A percentile compares a stretch with the other conserved stretches of the same genome.
phyloP scores from a whole-genome alignment of 2,329 filamentous ascomycete genomes.

The Penicillium thymicola region DNA sequence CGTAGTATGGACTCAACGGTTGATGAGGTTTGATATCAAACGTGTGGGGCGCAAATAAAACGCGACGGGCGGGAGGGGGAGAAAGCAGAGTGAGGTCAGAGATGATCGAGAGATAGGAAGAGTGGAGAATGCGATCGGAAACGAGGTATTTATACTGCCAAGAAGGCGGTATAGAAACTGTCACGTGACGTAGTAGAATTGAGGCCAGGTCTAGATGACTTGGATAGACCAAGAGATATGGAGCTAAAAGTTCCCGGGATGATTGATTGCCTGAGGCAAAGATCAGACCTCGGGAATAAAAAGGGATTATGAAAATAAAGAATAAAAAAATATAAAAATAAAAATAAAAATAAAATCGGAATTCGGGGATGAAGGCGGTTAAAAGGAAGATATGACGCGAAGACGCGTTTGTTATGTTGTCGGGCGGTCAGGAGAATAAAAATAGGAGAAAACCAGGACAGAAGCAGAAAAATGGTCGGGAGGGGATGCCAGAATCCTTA shows the following conservation, averaged over 20 bases:
- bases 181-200: slow-evolving; percentile 37
- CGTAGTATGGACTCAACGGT: neutral
- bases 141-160: slow-evolving; percentile 44
- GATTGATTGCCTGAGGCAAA: slow-evolving; percentile 10
- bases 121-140: slow-evolving; percentile 41
- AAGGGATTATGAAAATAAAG: slow-evolving; percentile 8
- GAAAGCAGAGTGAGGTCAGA: slow-evolving; percentile 8
- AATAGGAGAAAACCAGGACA: slow-evolving; percentile 19
- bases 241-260: neutral
- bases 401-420: slow-evolving; percentile 21
- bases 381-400: slow-evolving; percentile 11
- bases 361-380: slow-evolving; percentile 9
- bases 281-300: neutral
- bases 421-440: slow-evolving; percentile 14
- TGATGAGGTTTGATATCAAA: slow-evolving; percentile 21
- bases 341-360: slow-evolving; percentile 12
- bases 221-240: neutral
- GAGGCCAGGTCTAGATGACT: slow-evolving; percentile 4
- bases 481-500: slow-evolving; percentile 28
- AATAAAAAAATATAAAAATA: slow-evolving; percentile 6
- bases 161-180: slow-evolving; percentile 30
- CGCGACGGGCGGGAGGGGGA: slow-evolving; percentile 9
- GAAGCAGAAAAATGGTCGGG: slow-evolving; percentile 23
- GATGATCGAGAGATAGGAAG: slow-evolving; percentile 27
- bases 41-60: slow-evolving; percentile 17